phyloP scores from a whole-genome alignment of 352 stramenopile genomes.

The Phytopythium aichiense region DNA sequence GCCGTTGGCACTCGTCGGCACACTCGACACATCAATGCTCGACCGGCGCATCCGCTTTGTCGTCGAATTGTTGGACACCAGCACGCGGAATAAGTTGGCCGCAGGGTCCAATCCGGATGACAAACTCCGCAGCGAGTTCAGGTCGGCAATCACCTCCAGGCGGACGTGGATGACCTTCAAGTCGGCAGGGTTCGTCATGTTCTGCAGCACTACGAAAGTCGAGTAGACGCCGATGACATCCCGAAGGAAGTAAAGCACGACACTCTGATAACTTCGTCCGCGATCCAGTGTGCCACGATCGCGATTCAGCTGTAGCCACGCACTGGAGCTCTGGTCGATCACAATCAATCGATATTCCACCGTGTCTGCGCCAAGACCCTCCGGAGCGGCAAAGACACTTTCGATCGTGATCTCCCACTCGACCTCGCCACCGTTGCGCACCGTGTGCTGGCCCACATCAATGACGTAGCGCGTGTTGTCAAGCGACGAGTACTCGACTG shows the following conservation, averaged over 20 bases:
- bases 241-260: conserved; percentile 80
- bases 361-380: conserved; percentile 21
- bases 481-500: conserved; percentile 74
- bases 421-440: conserved; percentile 82
- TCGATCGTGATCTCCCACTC: conserved; percentile 89
- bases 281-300: conserved; percentile 75
- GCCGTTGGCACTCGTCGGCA: not conserved
- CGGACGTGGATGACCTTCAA: conserved; percentile 86
- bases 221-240: conserved; percentile 82
- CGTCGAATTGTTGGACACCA: conserved; percentile 73
- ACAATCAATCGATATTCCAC: conserved; percentile 78
- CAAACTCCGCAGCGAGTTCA: conserved; percentile 82
- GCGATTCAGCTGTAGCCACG: conserved; percentile 79
- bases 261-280: conserved; percentile 73
- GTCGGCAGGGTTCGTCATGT: conserved; percentile 74
- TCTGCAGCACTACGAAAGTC: conserved; percentile 85
- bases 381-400: conserved; percentile 39
- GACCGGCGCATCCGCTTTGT: conserved; percentile 52
- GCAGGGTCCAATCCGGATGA: conserved; percentile 58
- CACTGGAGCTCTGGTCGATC: conserved; percentile 65
- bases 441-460: conserved; percentile 83
- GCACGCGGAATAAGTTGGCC: conserved; percentile 82
- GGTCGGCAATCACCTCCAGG: conserved; percentile 81
- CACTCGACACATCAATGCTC: conserved; percentile 40
- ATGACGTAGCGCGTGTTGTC: conserved; percentile 84